These are phyloP conservation scores for Quercus agrifolia DNA, from an alignment of 306 rosid genomes.

Conservation along the genomic window DNA sequence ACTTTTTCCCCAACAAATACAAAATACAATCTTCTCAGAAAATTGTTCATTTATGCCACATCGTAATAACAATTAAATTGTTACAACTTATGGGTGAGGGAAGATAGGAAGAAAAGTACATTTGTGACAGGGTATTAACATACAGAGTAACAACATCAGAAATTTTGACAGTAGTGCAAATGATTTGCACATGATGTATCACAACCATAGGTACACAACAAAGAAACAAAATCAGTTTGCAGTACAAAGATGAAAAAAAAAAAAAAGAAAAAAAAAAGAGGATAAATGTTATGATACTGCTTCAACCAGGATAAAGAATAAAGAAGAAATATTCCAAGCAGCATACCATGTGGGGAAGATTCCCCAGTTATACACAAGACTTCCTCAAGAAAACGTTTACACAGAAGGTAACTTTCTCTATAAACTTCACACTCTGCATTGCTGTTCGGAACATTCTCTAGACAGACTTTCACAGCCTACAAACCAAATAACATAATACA, in stretches of 20 bases:
- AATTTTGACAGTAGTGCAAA: background rate
- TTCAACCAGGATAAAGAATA: background rate
- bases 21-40: background rate
- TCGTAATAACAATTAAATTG: background rate
- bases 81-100: background rate
- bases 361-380: constrained; percentile 44
- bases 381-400: constrained; percentile 55
- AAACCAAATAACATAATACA: constrained; percentile 17
- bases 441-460: constrained; percentile 35
- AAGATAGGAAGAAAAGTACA: background rate
- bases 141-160: background rate
- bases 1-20: background rate
- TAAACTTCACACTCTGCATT: constrained; percentile 48
- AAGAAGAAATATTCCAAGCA: constrained; percentile 9
- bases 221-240: background rate
- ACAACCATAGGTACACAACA: background rate
- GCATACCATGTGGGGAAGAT: constrained; percentile 55
- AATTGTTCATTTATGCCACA: background rate
- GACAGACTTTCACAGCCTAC: constrained; percentile 69
- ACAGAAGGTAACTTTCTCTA: constrained; percentile 38
- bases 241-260: background rate
- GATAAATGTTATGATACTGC: constrained; percentile 1
- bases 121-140: background rate
- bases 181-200: background rate
- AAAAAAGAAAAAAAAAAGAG: background rate